Base-by-base conservation (phyloP, 129 eudicot genomes). In the Ambrosia trifida region DNA sequence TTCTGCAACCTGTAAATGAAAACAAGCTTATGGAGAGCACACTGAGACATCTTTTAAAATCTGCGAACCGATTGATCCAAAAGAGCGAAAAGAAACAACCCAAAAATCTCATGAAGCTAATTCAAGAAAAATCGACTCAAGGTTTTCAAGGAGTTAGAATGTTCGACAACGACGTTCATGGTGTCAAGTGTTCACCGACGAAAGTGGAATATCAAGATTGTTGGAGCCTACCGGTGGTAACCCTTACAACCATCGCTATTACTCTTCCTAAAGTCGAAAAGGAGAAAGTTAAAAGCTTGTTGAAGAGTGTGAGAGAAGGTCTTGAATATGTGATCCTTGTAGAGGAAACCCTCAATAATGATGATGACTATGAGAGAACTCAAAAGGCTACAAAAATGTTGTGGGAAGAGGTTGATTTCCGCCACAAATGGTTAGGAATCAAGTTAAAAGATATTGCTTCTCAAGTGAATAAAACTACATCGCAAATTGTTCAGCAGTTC, bases 231-330 rank as follows among this genome's bases (percentile, higher is more conserved):
- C 60, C 75, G 0, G 40, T 78, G 17, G 80, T 65, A 10, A 82
- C 80, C 14, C 51, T 83, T 13, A 77, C 87, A 11, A 68, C 78
- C 72, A 83, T 83, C 13, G 83, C 78, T 0, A 9, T 78, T 30
- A 68, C 87, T n/a, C 81, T 83, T 31, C 78, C 83, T 16, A 30
- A 36, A 14, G 30, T 59, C 36, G 8, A 59, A 2, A 59, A 1
- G 0, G 0, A 28, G 18, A 59, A 2, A 31, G 40, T 59, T 31
- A 36, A 59, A 28, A 59, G 65, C 40, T 59, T 59, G 65, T 0
- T 59, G 38, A 59, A 36, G 2, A 59, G 65, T 30, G 65, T 59
- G 65, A 59, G 65, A 3, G 65, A 59, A 30, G 65, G 65, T n/a
- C 68, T 62, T 33, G 2, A 16, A 62, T 33, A 62, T 35, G 68